phyloP scores from a whole-genome alignment of 2,329 filamentous ascomycete species.

The Colletotrichum destructivum region DNA sequence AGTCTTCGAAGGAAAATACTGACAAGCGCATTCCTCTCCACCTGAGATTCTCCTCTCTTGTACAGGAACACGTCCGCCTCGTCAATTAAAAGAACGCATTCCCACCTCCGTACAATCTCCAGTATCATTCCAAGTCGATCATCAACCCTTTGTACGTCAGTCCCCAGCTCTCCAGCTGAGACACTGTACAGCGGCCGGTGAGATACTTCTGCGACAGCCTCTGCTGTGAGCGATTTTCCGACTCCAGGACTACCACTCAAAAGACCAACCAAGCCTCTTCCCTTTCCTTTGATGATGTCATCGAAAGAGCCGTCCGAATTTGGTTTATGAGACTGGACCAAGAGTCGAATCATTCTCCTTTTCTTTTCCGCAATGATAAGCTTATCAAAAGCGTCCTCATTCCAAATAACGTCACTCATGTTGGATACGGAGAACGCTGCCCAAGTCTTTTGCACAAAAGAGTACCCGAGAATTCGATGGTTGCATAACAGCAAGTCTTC shows the following conservation, averaged over 20 bases:
- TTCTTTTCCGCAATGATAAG: background rate
- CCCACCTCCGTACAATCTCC: slow-evolving; percentile 66
- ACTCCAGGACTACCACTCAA: slow-evolving; percentile 64
- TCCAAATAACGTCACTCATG: background rate
- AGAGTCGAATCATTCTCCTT: background rate
- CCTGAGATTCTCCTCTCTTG: slow-evolving; percentile 76
- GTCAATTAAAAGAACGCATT: slow-evolving; percentile 86
- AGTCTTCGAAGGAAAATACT: background rate
- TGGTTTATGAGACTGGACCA: background rate
- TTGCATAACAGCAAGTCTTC: background rate
- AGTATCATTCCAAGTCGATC: background rate
- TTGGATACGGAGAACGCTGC: background rate
- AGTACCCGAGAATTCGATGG: background rate
- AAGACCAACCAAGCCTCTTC: slow-evolving; percentile 59
- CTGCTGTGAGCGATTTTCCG: slow-evolving; percentile 64
- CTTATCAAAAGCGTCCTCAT: background rate
- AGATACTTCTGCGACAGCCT: background rate
- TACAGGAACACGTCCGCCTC: slow-evolving; percentile 85
- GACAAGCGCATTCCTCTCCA: slow-evolving; percentile 14
- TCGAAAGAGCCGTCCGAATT: background rate
- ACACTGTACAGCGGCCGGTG: background rate
- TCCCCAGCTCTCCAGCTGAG: slow-evolving; percentile 34
- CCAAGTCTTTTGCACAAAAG: background rate
- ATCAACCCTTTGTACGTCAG: background rate
- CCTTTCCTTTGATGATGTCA: slow-evolving; percentile 62